phyloP scores from a whole-genome alignment of 768 basidiomycete genomes.

The Goffeauzyma gilvescens region DNA sequence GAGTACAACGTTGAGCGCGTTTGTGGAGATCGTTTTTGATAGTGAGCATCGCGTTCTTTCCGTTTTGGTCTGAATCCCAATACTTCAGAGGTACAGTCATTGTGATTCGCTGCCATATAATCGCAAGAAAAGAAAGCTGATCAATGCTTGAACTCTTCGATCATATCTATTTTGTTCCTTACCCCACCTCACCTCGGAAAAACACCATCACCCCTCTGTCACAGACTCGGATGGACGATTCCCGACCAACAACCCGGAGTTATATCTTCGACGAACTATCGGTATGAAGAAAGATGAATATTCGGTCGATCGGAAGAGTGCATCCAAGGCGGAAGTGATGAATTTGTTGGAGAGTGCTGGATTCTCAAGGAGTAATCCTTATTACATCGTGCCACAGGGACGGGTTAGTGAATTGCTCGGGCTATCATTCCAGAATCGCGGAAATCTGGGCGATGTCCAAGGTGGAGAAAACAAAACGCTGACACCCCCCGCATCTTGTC shows the following conservation, averaged over 20 bases:
- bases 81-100: no score
- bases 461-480: not conserved
- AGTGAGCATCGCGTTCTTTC: constrained; percentile 36
- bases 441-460: no score
- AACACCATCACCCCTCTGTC: not conserved
- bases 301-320: constrained; percentile 84
- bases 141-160: not conserved
- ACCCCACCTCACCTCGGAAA: not conserved
- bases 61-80: no score
- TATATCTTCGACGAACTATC: constrained; percentile 78
- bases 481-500: not conserved
- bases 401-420: constrained; percentile 41
- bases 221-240: constrained; percentile 67
- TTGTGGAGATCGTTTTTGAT: constrained; percentile 92
- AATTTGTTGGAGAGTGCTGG: constrained; percentile 89
- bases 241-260: constrained; percentile 71
- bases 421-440: no score
- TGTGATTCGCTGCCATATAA: not conserved
- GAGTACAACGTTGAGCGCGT: constrained; percentile 76
- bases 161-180: no score
- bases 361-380: constrained; percentile 94
- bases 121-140: not conserved
- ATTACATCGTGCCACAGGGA: constrained; percentile 97
- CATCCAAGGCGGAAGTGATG: constrained; percentile 93
- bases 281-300: constrained; percentile 98